Evolutionary conservation across 306 rosid genomes (phyloP), one percentile per base, ranked within the genome.

Genomic region (Fagus crenata): DNA sequence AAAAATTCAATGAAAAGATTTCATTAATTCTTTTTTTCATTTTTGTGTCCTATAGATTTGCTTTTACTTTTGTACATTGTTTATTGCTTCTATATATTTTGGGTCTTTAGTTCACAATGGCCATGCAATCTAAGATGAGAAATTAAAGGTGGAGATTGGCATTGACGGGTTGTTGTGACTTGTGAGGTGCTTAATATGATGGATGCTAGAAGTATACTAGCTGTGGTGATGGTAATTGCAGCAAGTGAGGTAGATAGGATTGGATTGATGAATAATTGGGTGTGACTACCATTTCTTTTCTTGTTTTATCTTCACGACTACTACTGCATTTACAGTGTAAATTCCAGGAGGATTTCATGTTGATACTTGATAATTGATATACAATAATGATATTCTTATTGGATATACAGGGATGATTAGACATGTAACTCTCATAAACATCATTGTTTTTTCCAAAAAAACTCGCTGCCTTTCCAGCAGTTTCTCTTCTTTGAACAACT

Each of bases 1-100:
- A 39, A 51, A 36, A 33, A 74, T 71, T 71, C 54, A 71, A 40
- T 70, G 77, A 49, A 64, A 31, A 15, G 32, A 58, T 58, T 58
- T 58, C 35, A 58, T 55, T 55, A 22, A n/a, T 60, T 60, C 4
- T 9, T 61, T 31, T 60, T 32, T 31, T 13, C 41, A 33, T 5
- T 1, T 58, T 22, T 56, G 14, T 56, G 64, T 56, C 35, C 31
- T 56, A 0, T 28, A 58, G 15, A 28, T 7, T 51, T 58, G 36
- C 14, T 13, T 58, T 58, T 33, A 58, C 1, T 28, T 58, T 28
- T 58, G 12, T 58, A 58, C 36, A 58, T 58, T n/a, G n/a, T n/a
- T n/a, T n/a, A 8, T 43, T 43, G 51, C 14, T 43, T 43, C 51
- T 43, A 8, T 9, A 43, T 43, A 43, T 4, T 8, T 43, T 43